Evolutionary conservation across 148 eudicot genomes (phyloP), one percentile per base, ranked within the genome.

Genomic region (Cornus florida): DNA sequence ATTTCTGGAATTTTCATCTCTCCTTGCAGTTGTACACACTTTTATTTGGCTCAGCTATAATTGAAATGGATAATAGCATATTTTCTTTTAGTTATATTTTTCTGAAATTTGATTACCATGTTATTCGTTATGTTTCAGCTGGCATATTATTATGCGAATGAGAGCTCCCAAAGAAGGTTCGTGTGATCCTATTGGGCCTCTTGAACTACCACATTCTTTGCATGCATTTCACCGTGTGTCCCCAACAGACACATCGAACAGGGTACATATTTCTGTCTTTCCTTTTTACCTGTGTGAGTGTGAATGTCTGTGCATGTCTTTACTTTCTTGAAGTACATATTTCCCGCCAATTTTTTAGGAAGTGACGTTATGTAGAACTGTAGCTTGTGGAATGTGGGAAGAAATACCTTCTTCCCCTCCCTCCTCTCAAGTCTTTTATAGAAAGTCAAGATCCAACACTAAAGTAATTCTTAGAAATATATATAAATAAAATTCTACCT

Each of bases 61-160:
- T 9, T 62, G 67, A 75, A 62, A 12, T 62, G n/a, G 20, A 74
- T 31, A 35, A 35, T 35, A 35, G 38, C 48, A 48, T 64, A 75
- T 41, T 64, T 64, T 3, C 53, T 28, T 62, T 33, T n/a, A 35
- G 69, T 14, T 65, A 75, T 23, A 13, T 14, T 64, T n/a, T 39
- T 65, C 59, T 9, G 3, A 33, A 16, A 32, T 22, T 41, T 75
- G 33, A 39, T 2, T 39, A 35, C 69, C 57, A 10, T 65, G 12
- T 75, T 70, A 16, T 38, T 70, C 13, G 19, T 57, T 60, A 41
- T 73, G 65, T 64, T 75, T 39, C 83, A 86, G 89, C 80, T 86
- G 89, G 89, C 86, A 86, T 81, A 77, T 83, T 76, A 66, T 79
- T 62, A 84, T 86, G 89, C 81, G 56, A 68, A 86, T 85, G 87